Conservation (phyloP, 2,329 filamentous ascomycete species). For the Aspergillus glaucus region DNA sequence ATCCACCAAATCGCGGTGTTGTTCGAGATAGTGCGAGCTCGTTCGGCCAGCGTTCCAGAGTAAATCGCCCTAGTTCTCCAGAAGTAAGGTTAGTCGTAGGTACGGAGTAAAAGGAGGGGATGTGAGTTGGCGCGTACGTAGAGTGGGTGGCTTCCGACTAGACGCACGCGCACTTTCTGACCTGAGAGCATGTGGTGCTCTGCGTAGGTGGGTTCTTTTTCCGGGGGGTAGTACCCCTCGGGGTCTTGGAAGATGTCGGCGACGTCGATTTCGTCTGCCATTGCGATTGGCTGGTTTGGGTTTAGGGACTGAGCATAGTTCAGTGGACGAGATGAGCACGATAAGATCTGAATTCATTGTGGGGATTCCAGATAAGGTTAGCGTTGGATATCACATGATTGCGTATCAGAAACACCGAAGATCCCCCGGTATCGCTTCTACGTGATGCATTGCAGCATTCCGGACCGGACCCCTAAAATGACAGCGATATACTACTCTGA, state of each 20-base stretch:
- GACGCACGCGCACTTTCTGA: constrained; percentile 60
- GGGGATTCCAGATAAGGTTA: no score
- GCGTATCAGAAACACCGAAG: no score
- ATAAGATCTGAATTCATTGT: no score
- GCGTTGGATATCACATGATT: no score
- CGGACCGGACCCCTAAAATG: no score
- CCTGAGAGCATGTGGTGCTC: constrained; percentile 65
- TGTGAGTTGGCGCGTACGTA: constrained; percentile 52
- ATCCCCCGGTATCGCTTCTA: no score
- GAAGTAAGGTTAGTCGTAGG: constrained; percentile 19
- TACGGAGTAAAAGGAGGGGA: neutral
- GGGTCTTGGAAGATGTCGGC: constrained; percentile 70
- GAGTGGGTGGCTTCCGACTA: constrained; percentile 80
- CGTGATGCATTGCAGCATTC: no score
- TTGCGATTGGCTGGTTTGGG: constrained; percentile 6
- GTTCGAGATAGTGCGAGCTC: constrained; percentile 71
- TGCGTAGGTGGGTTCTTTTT: constrained; percentile 67
- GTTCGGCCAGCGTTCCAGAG: constrained; percentile 87
- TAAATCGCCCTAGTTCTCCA: constrained; percentile 59
- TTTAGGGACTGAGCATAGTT: neutral
- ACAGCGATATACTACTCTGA: no score
- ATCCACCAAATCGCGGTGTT: constrained; percentile 53
- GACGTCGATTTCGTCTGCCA: constrained; percentile 31
- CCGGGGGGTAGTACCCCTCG: constrained; percentile 69
- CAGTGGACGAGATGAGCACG: no score